phyloP scores from a whole-genome alignment of 768 basidiomycete genomes.

The Tylopilus vinaceipallidus region DNA sequence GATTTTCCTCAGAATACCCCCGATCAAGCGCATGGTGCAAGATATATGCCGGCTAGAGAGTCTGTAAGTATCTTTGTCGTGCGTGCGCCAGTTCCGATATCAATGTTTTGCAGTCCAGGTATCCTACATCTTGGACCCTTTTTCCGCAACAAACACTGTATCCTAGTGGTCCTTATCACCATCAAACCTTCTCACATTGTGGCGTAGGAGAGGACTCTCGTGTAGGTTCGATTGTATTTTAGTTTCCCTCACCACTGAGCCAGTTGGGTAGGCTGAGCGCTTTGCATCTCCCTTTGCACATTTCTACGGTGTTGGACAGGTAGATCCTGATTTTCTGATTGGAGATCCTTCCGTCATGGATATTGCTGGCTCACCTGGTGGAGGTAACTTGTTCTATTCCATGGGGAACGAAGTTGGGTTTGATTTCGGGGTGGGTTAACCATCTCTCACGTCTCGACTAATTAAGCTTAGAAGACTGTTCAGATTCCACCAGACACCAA shows the following conservation, averaged over 20 bases:
- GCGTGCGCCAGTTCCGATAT: background rate
- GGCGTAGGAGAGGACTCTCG: background rate
- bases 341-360: background rate
- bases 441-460: background rate
- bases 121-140: background rate
- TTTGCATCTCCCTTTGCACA: accelerated
- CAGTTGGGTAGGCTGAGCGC: background rate
- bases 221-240: background rate
- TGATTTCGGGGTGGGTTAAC: background rate
- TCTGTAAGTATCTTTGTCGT: conserved; percentile 1
- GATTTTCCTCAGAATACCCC: background rate
- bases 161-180: too few relatives aligned
- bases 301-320: background rate
- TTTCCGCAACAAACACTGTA: background rate
- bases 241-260: background rate
- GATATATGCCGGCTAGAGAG: background rate
- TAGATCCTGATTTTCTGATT: background rate
- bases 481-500: background rate
- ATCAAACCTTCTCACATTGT: background rate
- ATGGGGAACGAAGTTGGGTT: background rate
- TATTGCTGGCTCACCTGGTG: too few relatives aligned
- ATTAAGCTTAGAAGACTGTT: background rate
- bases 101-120: background rate
- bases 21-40: background rate
- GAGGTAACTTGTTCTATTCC: too few relatives aligned